These are phyloP conservation scores for Fusarium bulbicola DNA, from an alignment of 2,329 filamentous ascomycete species.

Conservation along the genomic window DNA sequence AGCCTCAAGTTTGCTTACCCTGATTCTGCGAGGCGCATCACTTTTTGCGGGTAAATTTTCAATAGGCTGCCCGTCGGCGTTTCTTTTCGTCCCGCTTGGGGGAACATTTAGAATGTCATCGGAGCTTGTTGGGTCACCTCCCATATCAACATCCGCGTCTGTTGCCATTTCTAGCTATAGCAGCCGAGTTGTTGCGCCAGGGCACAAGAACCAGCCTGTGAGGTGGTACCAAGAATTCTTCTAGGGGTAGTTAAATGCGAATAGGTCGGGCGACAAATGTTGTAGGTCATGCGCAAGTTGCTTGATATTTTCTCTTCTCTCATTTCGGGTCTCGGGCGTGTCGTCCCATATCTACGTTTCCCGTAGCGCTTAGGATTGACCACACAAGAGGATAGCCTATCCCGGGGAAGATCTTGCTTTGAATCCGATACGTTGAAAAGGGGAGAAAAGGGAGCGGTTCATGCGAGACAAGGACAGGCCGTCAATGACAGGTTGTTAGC, in stretches of 20 bases:
- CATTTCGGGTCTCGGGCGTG: slow-evolving; percentile 2
- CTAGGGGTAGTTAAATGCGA: not conserved
- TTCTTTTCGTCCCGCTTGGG: slow-evolving; percentile 57
- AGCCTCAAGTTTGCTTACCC: slow-evolving; percentile 48
- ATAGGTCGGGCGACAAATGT: not conserved
- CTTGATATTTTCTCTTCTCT: slow-evolving; percentile 29
- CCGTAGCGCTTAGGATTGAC: not conserved
- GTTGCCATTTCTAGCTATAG: slow-evolving; percentile 52
- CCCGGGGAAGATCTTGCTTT: not conserved
- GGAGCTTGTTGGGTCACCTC: not conserved
- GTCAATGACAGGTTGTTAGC: not conserved
- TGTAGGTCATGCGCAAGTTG: slow-evolving; percentile 8
- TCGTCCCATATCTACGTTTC: slow-evolving; percentile 19
- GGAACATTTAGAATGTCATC: slow-evolving; percentile 5
- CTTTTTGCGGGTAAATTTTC: slow-evolving; percentile 43
- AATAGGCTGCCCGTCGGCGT: slow-evolving; percentile 52
- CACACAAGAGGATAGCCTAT: not conserved
- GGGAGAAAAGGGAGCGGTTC: slow-evolving; percentile 5
- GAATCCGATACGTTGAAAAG: slow-evolving; percentile 4
- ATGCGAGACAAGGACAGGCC: slow-evolving; percentile 24
- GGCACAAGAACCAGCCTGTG: slow-evolving; percentile 2
- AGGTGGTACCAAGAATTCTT: not conserved
- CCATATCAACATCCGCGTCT: slow-evolving; percentile 44
- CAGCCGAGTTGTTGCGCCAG: not conserved
- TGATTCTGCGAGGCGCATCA: slow-evolving; percentile 57